Conservation (phyloP, 345 rosid genomes). For the Chamaenerion angustifolium region DNA sequence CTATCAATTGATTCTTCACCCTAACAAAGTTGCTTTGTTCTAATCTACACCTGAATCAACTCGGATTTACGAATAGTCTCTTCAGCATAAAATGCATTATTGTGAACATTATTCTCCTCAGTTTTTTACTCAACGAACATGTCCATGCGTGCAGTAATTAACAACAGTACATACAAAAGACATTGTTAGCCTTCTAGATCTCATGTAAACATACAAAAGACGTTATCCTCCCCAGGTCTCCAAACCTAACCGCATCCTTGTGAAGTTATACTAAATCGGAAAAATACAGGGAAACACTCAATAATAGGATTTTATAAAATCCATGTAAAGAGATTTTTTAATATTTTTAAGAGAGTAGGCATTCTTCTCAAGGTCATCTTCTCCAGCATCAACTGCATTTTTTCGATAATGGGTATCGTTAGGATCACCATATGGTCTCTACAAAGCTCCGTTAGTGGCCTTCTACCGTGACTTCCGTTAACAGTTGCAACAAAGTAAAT, state of each 20-base stretch:
- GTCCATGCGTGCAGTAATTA: slow-evolving; percentile 75
- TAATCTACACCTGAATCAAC: no score
- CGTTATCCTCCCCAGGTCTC: no score
- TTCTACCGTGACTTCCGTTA: slow-evolving; percentile 81
- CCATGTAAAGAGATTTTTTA: slow-evolving; percentile 10
- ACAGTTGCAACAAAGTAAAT: slow-evolving; percentile 79
- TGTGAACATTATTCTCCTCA: slow-evolving; percentile 68
- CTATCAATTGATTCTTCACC: no score
- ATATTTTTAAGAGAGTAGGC: slow-evolving; percentile 95
- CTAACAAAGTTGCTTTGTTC: no score
- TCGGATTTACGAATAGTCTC: slow-evolving; percentile 65
- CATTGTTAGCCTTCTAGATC: slow-evolving; percentile 74
- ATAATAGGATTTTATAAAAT: slow-evolving; percentile 6
- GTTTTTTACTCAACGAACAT: slow-evolving; percentile 79
- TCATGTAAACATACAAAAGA: no score
- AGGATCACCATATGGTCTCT: slow-evolving; percentile 79
- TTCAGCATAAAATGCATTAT: slow-evolving; percentile 80
- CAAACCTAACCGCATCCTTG: slow-evolving; percentile 88
- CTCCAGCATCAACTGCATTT: slow-evolving; percentile 93
- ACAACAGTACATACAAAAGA: slow-evolving; percentile 74
- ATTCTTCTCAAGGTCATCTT: slow-evolving; percentile 89
- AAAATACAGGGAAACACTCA: background rate
- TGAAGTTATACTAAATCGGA: background rate
- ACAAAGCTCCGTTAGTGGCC: slow-evolving; percentile 70
- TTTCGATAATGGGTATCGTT: slow-evolving; percentile 79